These are phyloP conservation scores for Periconia macrospinosa DNA, from an alignment of 2,329 filamentous ascomycete species.

Conservation along the genomic window DNA sequence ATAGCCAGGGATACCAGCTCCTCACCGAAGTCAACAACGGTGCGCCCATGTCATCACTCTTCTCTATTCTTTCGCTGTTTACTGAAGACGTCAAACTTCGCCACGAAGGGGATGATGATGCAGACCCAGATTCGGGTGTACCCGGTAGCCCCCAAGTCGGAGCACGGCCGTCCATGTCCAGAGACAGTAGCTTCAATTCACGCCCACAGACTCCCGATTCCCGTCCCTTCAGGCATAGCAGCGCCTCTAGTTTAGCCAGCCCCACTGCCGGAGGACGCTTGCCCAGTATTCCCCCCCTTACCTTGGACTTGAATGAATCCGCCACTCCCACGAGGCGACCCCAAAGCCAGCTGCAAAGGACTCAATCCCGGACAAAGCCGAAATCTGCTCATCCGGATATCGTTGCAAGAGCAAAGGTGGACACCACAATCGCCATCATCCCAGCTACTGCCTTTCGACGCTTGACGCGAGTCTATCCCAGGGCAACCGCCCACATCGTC, in stretches of 20 bases:
- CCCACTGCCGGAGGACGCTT: slow-evolving; percentile 39
- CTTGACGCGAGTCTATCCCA: slow-evolving; percentile 90
- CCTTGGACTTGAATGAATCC: slow-evolving; percentile 58
- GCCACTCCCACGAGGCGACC: slow-evolving; percentile 22
- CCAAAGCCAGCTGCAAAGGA: slow-evolving; percentile 15
- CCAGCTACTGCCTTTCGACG: slow-evolving; percentile 93
- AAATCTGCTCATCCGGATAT: slow-evolving; percentile 95
- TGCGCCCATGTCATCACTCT: slow-evolving; percentile 96
- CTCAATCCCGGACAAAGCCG: slow-evolving; percentile 44
- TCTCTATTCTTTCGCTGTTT: slow-evolving; percentile 95
- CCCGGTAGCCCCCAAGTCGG: slow-evolving; percentile 28
- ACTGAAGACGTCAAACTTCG: slow-evolving; percentile 89
- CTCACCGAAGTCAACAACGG: slow-evolving; percentile 97
- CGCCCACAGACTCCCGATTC: slow-evolving; percentile 33
- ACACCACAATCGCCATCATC: slow-evolving; percentile 98
- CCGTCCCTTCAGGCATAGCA: slow-evolving; percentile 22
- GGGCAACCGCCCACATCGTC: slow-evolving; percentile 94
- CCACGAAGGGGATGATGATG: slow-evolving; percentile 67
- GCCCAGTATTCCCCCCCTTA: slow-evolving; percentile 73
- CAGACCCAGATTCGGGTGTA: slow-evolving; percentile 24
- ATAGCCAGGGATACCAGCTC: slow-evolving; percentile 86
- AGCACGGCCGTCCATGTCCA: slow-evolving; percentile 21
- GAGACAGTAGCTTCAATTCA: slow-evolving; percentile 38
- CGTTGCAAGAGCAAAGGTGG: slow-evolving; percentile 90
- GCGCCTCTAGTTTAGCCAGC: slow-evolving; percentile 36